Evolutionary conservation across 2,329 filamentous ascomycete genomes (phyloP), one percentile per base, ranked within the genome.

Genomic region (Pseudopyricularia javanii): DNA sequence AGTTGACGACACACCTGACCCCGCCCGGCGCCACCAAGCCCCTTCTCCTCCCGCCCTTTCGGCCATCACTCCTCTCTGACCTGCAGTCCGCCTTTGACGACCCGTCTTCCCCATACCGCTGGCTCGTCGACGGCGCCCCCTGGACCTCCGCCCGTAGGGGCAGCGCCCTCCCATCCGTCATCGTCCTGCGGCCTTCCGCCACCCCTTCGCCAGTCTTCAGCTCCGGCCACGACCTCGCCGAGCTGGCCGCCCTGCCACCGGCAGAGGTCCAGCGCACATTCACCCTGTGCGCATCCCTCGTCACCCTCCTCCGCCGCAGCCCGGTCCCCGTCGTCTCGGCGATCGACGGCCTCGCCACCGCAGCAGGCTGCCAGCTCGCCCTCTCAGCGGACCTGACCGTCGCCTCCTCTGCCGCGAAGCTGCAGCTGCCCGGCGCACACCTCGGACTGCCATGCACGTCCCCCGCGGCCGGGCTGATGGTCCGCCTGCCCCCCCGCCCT

Each of bases 351-450:
- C 58, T 63, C 15, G 64, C 64, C 8, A 60, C 64, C 22, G 65
- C 62, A 1, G 64, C 65, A 0, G 65, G 64, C 4, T 60, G 60
- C 49, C 64, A 67, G 59, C 62, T 68, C 17, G 65, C 65, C 33
- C 55, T 67, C 43, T 57, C 61, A 3, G 57, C 63, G 1, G 66
- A 68, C 55, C 48, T 63, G 11, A 58, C 61, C 12, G 55, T 66
- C 33, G 60, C 63, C 7, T 53, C 58, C 52, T 11, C 54, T 50
- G 8, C 54, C 60, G 22, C 22, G 11, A n/a, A 14, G 20, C 62
- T 65, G 35, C 56, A 60, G 53, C 56, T 68, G 3, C 65, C 65
- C 0, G 64, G 64, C 2, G 59, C 60, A 14, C 53, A 47, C 15
- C 59, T 67, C 37, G 64, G 64, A 3, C 52, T 66, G 9, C 65